Evolutionary conservation across 1,139 yeast species (phyloP), one percentile per base, ranked within the genome.

Genomic region (Scheffersomyces stambukii): DNA sequence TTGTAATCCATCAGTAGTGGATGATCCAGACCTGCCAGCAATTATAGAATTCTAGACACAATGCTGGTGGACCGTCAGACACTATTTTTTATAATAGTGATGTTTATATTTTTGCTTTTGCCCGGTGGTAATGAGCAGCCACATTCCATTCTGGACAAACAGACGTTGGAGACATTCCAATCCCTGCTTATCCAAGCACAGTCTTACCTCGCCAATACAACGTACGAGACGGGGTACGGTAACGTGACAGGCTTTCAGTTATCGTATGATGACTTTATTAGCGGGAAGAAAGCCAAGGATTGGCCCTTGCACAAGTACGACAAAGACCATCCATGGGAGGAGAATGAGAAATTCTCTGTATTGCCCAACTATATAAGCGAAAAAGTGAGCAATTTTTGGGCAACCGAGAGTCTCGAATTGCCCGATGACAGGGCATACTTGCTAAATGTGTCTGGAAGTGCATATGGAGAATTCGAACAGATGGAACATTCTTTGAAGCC

Each of bases 171-270:
- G 11, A 33, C 34, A 14, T 64, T 52, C 38, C 58, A 64, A 27
- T 50, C 57, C 8, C 59, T 60, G 27, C 46, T 70, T 6, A 44
- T 45, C 14, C 40, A 46, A 11, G 56, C 61, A 15, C 51, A 52
- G 8, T 42, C 51, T 3, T 52, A 55, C 8, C 53, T 81, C 23
- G 40, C 42, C 10, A 54, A 61, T 20, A 59, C 75, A 21, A 61
- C 69, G 2, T 78, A 70, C 48, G 36, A 48, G 11, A 39, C 54
- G 4, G 86, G 86, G 6, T 81, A 80, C 49, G 83, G 82, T 1
- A 81, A 83, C 43, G 52, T 85, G 8, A 82, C 94, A 0, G 95
- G 95, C 6, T 72, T 80, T 38, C 66, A 63, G 46, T 54, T 77
- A 33, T 77, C 81, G 28, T 83, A 80, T 43, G 55, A 60, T 7